Evolutionary conservation across 768 basidiomycete species (phyloP).

Genomic region (Pilatotrama ljubarskyi): DNA sequence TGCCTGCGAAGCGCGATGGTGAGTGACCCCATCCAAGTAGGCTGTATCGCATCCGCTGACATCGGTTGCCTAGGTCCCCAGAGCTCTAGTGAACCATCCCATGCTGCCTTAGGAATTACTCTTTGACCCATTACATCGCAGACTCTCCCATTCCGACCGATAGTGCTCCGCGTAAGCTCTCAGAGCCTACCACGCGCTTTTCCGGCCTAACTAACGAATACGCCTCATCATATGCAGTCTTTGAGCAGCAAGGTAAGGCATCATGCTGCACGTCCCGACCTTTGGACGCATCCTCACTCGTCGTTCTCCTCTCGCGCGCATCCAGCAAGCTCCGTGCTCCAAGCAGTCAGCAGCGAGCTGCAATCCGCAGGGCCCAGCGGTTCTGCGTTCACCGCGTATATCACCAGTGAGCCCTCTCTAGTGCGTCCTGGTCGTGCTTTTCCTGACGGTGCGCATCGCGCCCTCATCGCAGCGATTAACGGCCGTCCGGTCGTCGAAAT

Average conservation of each 20-base stretch:
- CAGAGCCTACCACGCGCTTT: too few relatives aligned
- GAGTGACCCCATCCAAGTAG: neutral
- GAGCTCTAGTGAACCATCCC: too few relatives aligned
- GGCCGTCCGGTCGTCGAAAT: neutral
- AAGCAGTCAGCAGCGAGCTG: conserved; percentile 3
- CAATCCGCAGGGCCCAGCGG: neutral
- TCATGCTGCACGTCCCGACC: neutral
- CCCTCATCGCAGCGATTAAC: neutral
- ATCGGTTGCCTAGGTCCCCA: too few relatives aligned
- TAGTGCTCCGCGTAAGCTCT: too few relatives aligned
- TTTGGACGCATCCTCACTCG: neutral
- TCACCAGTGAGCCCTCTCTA: conserved; percentile 3
- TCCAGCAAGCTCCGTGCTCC: neutral
- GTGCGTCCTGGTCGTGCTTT: neutral
- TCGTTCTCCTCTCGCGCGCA: neutral
- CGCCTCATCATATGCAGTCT: too few relatives aligned
- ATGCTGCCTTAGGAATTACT: too few relatives aligned
- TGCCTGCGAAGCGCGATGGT: neutral
- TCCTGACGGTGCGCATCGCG: neutral
- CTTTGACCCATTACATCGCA: too few relatives aligned
- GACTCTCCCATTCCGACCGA: too few relatives aligned
- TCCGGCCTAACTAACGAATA: too few relatives aligned
- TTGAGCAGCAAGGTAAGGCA: neutral
- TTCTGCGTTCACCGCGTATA: conserved; percentile 1
- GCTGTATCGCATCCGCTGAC: too few relatives aligned